phyloP scores from a whole-genome alignment of 192 early-diverging fungal genomes.

The Gigaspora rosea region DNA sequence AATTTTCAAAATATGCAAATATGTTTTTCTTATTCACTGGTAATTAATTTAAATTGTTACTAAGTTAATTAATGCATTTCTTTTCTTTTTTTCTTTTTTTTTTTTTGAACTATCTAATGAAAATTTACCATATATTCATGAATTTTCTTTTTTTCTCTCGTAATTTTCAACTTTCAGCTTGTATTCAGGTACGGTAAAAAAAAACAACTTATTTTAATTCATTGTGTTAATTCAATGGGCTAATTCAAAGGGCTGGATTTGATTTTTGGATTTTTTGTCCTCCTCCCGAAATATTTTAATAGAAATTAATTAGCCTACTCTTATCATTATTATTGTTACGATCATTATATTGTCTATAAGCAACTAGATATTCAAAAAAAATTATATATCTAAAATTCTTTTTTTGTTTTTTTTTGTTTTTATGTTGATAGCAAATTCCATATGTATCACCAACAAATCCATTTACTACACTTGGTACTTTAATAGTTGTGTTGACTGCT shows the following conservation, averaged over 20 bases:
- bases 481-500: conserved; percentile 82
- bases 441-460: conserved; percentile 91
- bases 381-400: not conserved
- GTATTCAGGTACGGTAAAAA: conserved; percentile 23
- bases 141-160: conserved; percentile 5
- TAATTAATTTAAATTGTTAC: conserved; percentile 1
- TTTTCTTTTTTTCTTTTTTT: too few relatives aligned
- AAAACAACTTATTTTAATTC: not conserved
- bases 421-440: conserved; percentile 79
- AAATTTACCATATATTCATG: not conserved
- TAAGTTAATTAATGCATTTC: not conserved
- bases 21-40: conserved; percentile 98
- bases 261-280: too few relatives aligned
- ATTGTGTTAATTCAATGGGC: not conserved
- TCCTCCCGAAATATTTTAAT: too few relatives aligned
- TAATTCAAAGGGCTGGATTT: too few relatives aligned
- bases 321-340: too few relatives aligned
- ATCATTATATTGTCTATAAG: not conserved
- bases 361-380: not conserved
- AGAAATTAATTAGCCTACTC: too few relatives aligned
- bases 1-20: conserved; percentile 99
- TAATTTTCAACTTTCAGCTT: conserved; percentile 18
- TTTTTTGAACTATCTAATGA: not conserved
- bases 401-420: not conserved
- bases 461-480: conserved; percentile 82